phyloP scores from a whole-genome alignment of 129 eudicot species.

The Centaurea solstitialis region DNA sequence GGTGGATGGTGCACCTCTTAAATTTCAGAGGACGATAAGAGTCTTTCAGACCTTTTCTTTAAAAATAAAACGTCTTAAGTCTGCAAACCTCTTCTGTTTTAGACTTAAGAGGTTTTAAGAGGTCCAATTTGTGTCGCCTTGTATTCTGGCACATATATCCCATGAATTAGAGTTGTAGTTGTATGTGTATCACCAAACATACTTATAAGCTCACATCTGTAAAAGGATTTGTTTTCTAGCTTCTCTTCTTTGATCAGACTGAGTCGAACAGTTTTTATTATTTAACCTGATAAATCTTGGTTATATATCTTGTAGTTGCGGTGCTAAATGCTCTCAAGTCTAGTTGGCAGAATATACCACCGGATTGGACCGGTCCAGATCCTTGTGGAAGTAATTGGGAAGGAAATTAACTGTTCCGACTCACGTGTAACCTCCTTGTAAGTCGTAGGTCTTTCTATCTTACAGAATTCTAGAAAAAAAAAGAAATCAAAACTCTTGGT shows the following conservation, averaged over 20 bases:
- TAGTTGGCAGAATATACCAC: constrained; percentile 79
- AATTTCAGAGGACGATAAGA: no score
- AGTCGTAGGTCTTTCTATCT: constrained; percentile 19
- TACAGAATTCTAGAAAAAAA: neutral
- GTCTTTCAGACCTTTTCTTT: no score
- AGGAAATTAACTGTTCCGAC: constrained; percentile 65
- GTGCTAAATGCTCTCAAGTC: constrained; percentile 53
- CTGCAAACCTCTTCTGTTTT: no score
- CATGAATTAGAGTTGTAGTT: neutral
- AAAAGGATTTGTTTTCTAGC: neutral
- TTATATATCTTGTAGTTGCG: constrained; percentile 41
- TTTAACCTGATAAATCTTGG: neutral
- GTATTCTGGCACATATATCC: neutral
- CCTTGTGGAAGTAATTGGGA: constrained; percentile 88
- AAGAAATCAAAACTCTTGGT: neutral
- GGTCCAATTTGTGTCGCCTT: no score
- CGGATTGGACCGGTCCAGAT: constrained; percentile 76
- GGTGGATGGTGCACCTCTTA: no score
- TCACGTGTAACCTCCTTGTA: constrained; percentile 72
- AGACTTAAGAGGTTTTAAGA: no score
- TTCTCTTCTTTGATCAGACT: neutral
- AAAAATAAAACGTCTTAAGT: no score
- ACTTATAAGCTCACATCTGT: neutral
- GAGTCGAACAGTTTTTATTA: neutral
- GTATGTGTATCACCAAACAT: neutral